Evolutionary conservation across 2,329 filamentous ascomycete genomes (phyloP), one percentile per base, ranked within the genome.

Genomic region (Clathrospora elynae): DNA sequence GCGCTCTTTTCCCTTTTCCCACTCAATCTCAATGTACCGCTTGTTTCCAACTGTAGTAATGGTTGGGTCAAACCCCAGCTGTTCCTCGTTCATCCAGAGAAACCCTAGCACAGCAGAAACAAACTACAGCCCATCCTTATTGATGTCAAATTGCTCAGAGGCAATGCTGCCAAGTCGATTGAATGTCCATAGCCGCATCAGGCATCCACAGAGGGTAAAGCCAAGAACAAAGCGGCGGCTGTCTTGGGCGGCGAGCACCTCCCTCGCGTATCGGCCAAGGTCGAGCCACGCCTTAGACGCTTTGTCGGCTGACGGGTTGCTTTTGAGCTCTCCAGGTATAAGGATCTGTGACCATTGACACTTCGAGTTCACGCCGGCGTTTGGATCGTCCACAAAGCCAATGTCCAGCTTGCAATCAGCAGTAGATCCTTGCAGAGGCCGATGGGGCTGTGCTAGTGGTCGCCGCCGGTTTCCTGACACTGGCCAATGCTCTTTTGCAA

Each of bases 121-220:
- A 23, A 23, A 23, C 20, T 6, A 6, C 57, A 0, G 54, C 6
- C 70, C 66, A 42, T 76, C 61, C 28, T 72, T 24, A 42, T 78
- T 73, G 23, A 79, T 74, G 43, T 78, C 56, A 49, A 78, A 78
- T 23, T 63, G 59, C n/a, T 67, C 55, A 7, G 74, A 78, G 39
- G 68, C 70, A 19, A 78, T 71, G 4, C 69, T 73, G 10, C 76
- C 74, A 1, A 76, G 46, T 11, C 71, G 62, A 54, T 79, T 70
- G 61, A 78, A 78, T 42, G 59, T 62, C 74, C 66, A 78, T 40
- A 78, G 49, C 29, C 72, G 68, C 69, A 78, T 75, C 11, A 72
- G 48, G 43, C 67, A 68, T 46, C 73, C 65, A 40, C 67, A 79
- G 7, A 79, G 43, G 3, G 74, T 78, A 63, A 79, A 78, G 38